Evolutionary conservation across 495 filamentous ascomycete genomes (phyloP), one percentile per base, ranked within the genome.

Genomic region (Terfezia claveryi): DNA sequence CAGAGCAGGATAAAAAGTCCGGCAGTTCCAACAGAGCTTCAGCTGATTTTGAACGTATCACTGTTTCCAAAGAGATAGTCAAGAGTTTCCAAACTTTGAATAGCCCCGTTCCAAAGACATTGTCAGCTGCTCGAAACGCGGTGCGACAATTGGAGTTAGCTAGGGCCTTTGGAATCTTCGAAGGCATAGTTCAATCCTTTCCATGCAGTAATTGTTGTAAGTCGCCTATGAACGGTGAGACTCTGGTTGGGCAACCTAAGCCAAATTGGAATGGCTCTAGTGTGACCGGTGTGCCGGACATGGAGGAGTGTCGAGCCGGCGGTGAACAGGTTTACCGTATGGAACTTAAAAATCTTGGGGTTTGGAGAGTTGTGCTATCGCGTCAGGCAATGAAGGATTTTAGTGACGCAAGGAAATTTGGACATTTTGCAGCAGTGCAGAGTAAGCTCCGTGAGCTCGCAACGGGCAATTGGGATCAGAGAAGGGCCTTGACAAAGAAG

Each of bases 341-440:
- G 12, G 41, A 46, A 20, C 12, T 46, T 2, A 46, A 20, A 20
- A 46, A 46, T 51, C 23, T 71, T 0, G 70, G 70, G 8, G 9
- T 54, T 7, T 72, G 70, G 70, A 71, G 71, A 55, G 56, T 72
- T n/a, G 38, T 68, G 0, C 50, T 72, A 6, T 70, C 71, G 5
- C 52, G 55, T 5, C 44, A 55, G 9, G 71, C 71, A 10, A 55
- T 72, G 9, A 62, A 57, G 4, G 61, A 58, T 41, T 16, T 68
- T 7, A 57, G 36, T 12, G 62, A 32, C 38, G 53, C 37, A 12
- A 41, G 4, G 20, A 41, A 12, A 55, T 51, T 37, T 37, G 32
- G 46, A 17, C 23, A 55, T 16, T 41, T 23, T 12, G 11, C 36
- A 50, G 32, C 57, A 36, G 56, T 61, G 23, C 57, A 55, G 23